A percentile compares a stretch with the other conserved stretches of the same genome.
Conservation (phyloP, 345 rosid species). For the Carallia pectinifolia region DNA sequence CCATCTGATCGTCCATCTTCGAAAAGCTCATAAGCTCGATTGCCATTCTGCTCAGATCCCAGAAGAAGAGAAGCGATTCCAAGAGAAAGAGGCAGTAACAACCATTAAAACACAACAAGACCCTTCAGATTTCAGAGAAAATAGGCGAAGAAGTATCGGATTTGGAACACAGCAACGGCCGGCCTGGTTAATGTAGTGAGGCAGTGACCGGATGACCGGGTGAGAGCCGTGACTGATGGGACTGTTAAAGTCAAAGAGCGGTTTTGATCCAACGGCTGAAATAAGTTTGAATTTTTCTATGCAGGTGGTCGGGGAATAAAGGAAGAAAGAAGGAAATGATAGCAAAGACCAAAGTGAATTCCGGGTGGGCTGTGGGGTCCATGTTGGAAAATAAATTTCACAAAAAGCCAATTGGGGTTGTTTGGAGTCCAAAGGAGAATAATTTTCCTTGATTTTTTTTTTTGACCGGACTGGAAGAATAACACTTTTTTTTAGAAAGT, state of each 20-base stretch:
- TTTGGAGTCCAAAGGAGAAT: too few species aligned
- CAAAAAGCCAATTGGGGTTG: too few species aligned
- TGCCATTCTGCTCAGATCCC: constrained; percentile 43
- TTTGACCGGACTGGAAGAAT: too few species aligned
- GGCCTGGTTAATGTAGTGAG: constrained; percentile 38
- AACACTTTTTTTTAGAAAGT: too few species aligned
- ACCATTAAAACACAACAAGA: not conserved
- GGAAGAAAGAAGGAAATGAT: not conserved
- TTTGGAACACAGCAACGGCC: not conserved
- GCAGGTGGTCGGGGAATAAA: not conserved
- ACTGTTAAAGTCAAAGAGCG: constrained; percentile 8
- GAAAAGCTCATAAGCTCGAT: constrained; percentile 66
- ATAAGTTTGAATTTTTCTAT: constrained; percentile 26
- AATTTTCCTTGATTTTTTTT: too few species aligned
- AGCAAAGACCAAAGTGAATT: constrained; percentile 1
- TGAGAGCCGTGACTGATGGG: too few species aligned
- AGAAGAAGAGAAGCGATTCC: not conserved
- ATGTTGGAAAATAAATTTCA: too few species aligned
- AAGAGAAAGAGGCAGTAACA: constrained; percentile 16
- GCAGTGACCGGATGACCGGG: constrained; percentile 53
- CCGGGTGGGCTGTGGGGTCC: too few species aligned
- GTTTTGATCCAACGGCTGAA: constrained; percentile 22
- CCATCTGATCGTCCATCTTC: constrained; percentile 66
- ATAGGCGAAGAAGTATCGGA: not conserved
- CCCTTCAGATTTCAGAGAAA: not conserved